Evolutionary conservation across 2,329 filamentous ascomycete species (phyloP).

Genomic region (Penicillium sp.): DNA sequence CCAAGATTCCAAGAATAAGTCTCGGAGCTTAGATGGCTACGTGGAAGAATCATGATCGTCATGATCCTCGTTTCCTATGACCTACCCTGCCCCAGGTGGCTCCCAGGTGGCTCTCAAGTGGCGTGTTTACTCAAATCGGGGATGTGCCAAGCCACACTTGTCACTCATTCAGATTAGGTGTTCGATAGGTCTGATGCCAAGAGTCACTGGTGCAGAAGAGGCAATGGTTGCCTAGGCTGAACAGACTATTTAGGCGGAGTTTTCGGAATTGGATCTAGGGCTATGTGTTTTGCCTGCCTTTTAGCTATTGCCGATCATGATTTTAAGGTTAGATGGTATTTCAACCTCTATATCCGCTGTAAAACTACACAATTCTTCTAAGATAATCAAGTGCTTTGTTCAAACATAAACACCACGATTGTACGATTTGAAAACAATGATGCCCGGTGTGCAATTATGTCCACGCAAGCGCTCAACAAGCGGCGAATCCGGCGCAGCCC

Average conservation of each 20-base stretch:
- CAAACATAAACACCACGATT: background rate
- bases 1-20: background rate
- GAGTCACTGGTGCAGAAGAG: background rate
- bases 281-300: background rate
- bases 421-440: background rate
- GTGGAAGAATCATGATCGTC: background rate
- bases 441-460: background rate
- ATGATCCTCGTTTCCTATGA: background rate
- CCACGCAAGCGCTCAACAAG: constrained; percentile 6
- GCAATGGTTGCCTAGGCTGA: background rate
- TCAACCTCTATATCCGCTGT: background rate
- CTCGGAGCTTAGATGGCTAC: background rate
- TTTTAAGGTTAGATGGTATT: background rate
- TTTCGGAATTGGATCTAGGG: background rate
- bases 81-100: background rate
- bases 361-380: background rate
- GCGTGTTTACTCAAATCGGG: background rate
- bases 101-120: background rate
- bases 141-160: background rate
- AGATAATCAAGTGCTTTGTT: too few relatives aligned
- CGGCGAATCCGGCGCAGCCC: constrained; percentile 8
- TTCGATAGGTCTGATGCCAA: background rate
- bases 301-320: background rate
- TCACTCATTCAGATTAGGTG: background rate
- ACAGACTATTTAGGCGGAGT: background rate